Evolutionary conservation across 208 protist genomes (phyloP).

Genomic region (Trypanosoma melophagium): DNA sequence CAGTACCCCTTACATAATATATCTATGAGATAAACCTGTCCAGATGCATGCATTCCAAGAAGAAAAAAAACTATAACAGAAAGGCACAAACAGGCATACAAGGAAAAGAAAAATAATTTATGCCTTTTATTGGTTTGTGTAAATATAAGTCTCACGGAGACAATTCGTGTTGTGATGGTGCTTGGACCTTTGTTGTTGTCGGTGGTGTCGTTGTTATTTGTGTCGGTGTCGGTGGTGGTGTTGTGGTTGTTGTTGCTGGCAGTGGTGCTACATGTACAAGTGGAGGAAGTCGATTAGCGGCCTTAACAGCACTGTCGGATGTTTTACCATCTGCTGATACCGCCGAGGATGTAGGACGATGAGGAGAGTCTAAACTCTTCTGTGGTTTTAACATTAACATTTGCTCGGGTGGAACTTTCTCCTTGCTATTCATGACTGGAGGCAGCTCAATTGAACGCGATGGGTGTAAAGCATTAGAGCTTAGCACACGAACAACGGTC

Average conservation of each 20-base stretch:
- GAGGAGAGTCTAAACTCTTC: neutral
- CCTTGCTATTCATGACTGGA: neutral
- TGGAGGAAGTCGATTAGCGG: neutral
- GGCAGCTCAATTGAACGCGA: neutral
- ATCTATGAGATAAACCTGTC: too few species aligned
- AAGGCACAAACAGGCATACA: conserved; percentile 14
- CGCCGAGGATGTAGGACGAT: neutral
- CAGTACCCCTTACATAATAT: too few species aligned
- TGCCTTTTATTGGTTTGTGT: neutral
- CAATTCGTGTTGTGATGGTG: neutral
- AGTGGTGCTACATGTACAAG: neutral
- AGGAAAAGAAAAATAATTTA: neutral
- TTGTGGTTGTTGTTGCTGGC: neutral
- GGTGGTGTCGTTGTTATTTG: neutral
- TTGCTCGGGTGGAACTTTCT: neutral
- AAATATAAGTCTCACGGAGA: neutral
- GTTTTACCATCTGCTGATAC: neutral
- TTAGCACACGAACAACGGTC: conserved; percentile 18
- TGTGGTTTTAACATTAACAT: neutral
- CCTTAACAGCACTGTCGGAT: neutral
- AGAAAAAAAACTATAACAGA: conserved; percentile 15
- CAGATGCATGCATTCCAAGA: neutral
- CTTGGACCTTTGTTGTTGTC: neutral
- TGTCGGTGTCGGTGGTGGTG: neutral
- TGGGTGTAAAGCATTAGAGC: too few species aligned